phyloP scores from a whole-genome alignment of 805 yeast species.

The Hanseniaspora taiwanica region DNA sequence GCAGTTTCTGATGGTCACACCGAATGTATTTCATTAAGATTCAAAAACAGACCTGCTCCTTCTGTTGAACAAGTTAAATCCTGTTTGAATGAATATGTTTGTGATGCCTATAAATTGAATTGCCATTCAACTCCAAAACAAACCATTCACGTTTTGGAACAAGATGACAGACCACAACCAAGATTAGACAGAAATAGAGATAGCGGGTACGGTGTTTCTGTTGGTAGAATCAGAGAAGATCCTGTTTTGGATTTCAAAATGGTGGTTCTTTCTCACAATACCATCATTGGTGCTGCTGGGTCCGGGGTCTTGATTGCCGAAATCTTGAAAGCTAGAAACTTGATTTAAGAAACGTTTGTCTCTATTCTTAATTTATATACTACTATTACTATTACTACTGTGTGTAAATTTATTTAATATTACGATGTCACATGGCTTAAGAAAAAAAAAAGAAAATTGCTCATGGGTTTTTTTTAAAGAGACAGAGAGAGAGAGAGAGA shows the following conservation, averaged over 20 bases:
- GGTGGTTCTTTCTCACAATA: constrained; percentile 96
- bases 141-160: constrained; percentile 84
- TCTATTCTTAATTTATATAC: too few species aligned
- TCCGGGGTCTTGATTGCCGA: constrained; percentile 95
- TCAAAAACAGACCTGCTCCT: constrained; percentile 65
- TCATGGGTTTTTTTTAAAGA: not conserved
- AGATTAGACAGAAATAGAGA: constrained; percentile 94
- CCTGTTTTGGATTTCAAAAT: constrained; percentile 88
- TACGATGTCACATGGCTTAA: too few species aligned
- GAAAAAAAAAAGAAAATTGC: not conserved
- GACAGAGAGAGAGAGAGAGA: not conserved
- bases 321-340: constrained; percentile 60
- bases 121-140: constrained; percentile 91
- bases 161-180: constrained; percentile 92
- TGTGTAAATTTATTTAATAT: too few species aligned
- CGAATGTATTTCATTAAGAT: constrained; percentile 80
- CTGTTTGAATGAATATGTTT: constrained; percentile 55
- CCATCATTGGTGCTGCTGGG: constrained; percentile 98
- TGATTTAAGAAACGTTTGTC: constrained; percentile 34
- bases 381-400: too few species aligned
- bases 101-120: constrained; percentile 68
- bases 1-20: constrained; percentile 98
- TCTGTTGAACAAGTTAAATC: constrained; percentile 66
- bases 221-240: constrained; percentile 88
- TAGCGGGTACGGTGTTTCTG: constrained; percentile 84